Evolutionary conservation across 202 grass and related monocot species (phyloP), one percentile per base, ranked within the genome.

Genomic region (Setaria italica): DNA sequence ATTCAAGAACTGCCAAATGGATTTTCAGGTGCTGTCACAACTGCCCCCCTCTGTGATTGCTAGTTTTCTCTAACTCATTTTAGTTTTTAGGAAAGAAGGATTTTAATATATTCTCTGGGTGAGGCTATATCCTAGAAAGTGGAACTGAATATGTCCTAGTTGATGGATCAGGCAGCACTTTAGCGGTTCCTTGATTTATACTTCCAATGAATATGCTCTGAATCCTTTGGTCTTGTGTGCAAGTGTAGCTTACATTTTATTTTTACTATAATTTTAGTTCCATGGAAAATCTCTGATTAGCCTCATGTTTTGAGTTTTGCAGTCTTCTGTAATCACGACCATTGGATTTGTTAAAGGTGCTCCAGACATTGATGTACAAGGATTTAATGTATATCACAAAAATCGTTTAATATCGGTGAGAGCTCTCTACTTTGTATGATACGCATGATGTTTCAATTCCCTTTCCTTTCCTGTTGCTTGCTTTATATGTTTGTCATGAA

Each of bases 371-470:
- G 94, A 96, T 88, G 91, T 99, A 62, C 93, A 99, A 80, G 96
- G 96, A 53, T 99, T 92, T 78, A 99, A 99, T 69, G 88, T 99
- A 56, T 99, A 99, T 78, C 96, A 99, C 90, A 99, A 95, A 81
- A 99, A 99, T 80, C 91, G 96, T 68, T 84, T 99, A 80, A 99
- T 99, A 89, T 77, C 72, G 90, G 96, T 99, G 79, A 94, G 91
- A 73, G 37, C 56, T 74, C 62, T 76, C 66, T 72, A 62, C 59
- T 77, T 89, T 84, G 20, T 62, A 84, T 88, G 50, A 14, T 50
- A 80, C 70, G 19, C 54, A 86, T 71, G 46, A 70, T 80, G 13
- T 67, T 62, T 82, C 11, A 54, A 14, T 82, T 83, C 79, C 32
- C 30, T 65, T 54, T 69, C 20, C 70, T 54, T 76, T 32, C 63